These are phyloP conservation scores for Exophiala oligosperma DNA, from an alignment of 2,329 filamentous ascomycete genomes.

Conservation along the genomic window DNA sequence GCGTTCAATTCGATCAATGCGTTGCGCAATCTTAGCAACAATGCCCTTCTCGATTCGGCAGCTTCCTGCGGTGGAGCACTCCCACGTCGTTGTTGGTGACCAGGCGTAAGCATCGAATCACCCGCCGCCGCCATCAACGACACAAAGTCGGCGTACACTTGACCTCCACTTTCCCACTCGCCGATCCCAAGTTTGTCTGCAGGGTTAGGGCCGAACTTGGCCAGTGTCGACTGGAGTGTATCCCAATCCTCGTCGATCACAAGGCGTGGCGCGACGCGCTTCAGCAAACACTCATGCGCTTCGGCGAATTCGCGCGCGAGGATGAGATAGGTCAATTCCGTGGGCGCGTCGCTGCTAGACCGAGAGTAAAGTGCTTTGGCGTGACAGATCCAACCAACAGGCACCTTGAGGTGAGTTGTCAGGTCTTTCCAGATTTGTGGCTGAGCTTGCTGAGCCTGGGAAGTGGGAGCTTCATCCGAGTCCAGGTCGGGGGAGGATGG, in stretches of 20 bases:
- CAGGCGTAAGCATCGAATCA: no score
- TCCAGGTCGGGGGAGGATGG: slow-evolving; percentile 49
- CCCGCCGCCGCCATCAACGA: slow-evolving; percentile 43
- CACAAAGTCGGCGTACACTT: slow-evolving; percentile 71
- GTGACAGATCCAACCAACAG: slow-evolving; percentile 78
- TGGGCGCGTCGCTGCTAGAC: slow-evolving; percentile 62
- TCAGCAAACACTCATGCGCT: slow-evolving; percentile 80
- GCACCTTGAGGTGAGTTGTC: slow-evolving; percentile 67
- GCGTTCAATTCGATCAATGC: slow-evolving; percentile 46
- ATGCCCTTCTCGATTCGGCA: slow-evolving; percentile 39
- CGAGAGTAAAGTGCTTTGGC: slow-evolving; percentile 83
- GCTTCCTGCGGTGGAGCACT: no score
- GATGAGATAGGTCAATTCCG: slow-evolving; percentile 78
- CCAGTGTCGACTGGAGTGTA: slow-evolving; percentile 66
- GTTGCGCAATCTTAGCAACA: slow-evolving; percentile 47
- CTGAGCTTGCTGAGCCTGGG: background rate
- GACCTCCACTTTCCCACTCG: slow-evolving; percentile 76
- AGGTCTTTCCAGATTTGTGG: slow-evolving; percentile 55
- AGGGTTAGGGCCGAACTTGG: slow-evolving; percentile 65
- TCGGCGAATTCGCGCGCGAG: slow-evolving; percentile 73
- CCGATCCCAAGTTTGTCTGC: slow-evolving; percentile 9
- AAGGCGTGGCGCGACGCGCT: slow-evolving; percentile 75
- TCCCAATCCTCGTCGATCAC: slow-evolving; percentile 81
- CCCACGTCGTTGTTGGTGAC: no score
- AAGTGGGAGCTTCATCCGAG: background rate